phyloP scores from a whole-genome alignment of 2,329 filamentous ascomycete species.

The Penicillium sp. region DNA sequence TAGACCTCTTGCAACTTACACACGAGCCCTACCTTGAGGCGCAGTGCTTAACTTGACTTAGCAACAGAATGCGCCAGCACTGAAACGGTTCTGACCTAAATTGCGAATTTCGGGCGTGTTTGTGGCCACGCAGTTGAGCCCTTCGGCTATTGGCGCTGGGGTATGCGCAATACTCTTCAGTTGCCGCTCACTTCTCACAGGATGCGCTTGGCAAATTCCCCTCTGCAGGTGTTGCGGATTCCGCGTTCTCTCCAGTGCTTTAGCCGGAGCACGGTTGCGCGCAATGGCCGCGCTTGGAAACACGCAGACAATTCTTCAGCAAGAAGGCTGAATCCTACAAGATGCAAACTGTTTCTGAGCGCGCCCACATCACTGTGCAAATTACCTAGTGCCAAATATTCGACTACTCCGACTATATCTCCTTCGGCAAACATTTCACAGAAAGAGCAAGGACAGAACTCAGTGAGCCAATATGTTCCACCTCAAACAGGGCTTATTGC shows the following conservation, averaged over 20 bases:
- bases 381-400: background rate
- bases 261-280: background rate
- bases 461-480: conserved; percentile 46
- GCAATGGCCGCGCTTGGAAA: background rate
- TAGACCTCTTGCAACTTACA: background rate
- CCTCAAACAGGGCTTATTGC: conserved; percentile 53
- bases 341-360: background rate
- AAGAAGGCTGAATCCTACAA: background rate
- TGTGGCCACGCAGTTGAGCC: background rate
- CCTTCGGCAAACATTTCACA: background rate
- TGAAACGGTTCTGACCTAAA: background rate
- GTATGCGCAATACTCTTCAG: background rate
- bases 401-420: conserved; percentile 2
- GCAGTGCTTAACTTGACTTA: background rate
- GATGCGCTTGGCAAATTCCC: background rate
- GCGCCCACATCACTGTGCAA: background rate
- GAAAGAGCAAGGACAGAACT: conserved; percentile 14
- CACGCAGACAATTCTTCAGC: background rate
- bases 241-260: background rate
- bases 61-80: background rate
- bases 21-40: background rate
- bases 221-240: background rate
- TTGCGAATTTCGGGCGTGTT: background rate
- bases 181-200: background rate
- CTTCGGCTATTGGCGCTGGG: background rate